These are phyloP conservation scores for Centella asiatica DNA, from an alignment of 129 eudicot species.

Conservation along the genomic window DNA sequence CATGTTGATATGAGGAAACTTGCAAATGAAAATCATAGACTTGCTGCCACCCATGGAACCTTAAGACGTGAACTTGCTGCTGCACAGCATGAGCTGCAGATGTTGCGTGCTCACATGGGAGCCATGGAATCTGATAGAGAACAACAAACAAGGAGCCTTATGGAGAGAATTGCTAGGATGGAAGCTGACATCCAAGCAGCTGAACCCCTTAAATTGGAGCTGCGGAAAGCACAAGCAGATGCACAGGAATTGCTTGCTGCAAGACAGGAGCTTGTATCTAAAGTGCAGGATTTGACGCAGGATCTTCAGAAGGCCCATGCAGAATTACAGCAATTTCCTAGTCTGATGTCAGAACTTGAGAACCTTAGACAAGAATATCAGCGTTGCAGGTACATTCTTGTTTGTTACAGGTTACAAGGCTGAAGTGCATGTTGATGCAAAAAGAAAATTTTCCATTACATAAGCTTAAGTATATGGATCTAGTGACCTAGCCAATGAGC, in stretches of 20 bases:
- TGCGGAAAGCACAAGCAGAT: constrained; percentile 58
- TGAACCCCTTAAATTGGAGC: constrained; percentile 51
- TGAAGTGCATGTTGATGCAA: neutral
- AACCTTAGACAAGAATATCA: constrained; percentile 82
- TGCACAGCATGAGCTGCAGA: constrained; percentile 67
- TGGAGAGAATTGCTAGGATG: constrained; percentile 60
- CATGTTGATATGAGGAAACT: constrained; percentile 76
- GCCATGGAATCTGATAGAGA: constrained; percentile 57
- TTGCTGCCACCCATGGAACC: constrained; percentile 81
- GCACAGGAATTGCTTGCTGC: constrained; percentile 63
- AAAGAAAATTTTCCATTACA: neutral
- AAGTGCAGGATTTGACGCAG: constrained; percentile 51
- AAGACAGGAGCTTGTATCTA: constrained; percentile 60
- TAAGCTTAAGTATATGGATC: neutral
- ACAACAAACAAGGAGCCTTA: constrained; percentile 51
- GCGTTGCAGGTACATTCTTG: constrained; percentile 49
- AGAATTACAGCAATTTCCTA: constrained; percentile 68
- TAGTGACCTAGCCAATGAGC: neutral
- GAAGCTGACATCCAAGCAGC: constrained; percentile 67
- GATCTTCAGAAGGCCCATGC: constrained; percentile 68
- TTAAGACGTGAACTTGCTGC: constrained; percentile 81
- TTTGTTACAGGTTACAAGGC: neutral
- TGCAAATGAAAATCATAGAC: constrained; percentile 75
- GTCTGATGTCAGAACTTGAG: constrained; percentile 63
- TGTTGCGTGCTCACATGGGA: constrained; percentile 53